Evolutionary conservation across 129 eudicot species (phyloP).

Genomic region (Centella asiatica): DNA sequence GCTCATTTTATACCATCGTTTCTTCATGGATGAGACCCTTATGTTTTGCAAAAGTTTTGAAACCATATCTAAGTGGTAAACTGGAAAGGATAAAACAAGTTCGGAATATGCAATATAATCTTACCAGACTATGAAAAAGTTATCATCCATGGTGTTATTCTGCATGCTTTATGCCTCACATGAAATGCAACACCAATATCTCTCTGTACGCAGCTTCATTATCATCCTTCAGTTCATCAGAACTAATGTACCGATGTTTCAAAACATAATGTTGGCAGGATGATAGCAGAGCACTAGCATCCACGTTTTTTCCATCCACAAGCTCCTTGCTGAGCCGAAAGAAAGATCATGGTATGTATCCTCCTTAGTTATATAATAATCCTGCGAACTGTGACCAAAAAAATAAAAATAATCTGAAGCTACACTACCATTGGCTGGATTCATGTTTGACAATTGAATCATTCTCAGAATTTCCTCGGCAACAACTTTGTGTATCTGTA

Average conservation of each 20-base stretch:
- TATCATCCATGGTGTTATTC: not conserved
- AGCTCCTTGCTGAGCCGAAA: constrained; percentile 65
- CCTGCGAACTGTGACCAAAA: not conserved
- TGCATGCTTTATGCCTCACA: not conserved
- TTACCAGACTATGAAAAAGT: not conserved
- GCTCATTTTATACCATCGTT: too few species aligned
- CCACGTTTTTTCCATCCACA: constrained; percentile 58
- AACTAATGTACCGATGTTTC: not conserved
- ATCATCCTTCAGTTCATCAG: not conserved
- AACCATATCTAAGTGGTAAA: too few species aligned
- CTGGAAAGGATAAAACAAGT: too few species aligned
- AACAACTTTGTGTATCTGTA: not conserved
- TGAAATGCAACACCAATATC: not conserved
- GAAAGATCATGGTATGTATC: constrained; percentile 79
- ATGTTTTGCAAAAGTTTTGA: too few species aligned
- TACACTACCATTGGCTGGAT: too few species aligned
- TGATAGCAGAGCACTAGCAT: constrained; percentile 73
- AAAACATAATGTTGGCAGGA: constrained; percentile 42
- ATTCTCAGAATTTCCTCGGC: not conserved
- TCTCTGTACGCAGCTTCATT: not conserved
- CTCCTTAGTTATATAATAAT: not conserved
- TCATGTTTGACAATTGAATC: too few species aligned
- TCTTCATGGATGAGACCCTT: too few species aligned
- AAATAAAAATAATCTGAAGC: too few species aligned
- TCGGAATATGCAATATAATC: too few species aligned